These are phyloP conservation scores for Didymella lethalis DNA, from an alignment of 2,329 filamentous ascomycete genomes.

Conservation along the genomic window DNA sequence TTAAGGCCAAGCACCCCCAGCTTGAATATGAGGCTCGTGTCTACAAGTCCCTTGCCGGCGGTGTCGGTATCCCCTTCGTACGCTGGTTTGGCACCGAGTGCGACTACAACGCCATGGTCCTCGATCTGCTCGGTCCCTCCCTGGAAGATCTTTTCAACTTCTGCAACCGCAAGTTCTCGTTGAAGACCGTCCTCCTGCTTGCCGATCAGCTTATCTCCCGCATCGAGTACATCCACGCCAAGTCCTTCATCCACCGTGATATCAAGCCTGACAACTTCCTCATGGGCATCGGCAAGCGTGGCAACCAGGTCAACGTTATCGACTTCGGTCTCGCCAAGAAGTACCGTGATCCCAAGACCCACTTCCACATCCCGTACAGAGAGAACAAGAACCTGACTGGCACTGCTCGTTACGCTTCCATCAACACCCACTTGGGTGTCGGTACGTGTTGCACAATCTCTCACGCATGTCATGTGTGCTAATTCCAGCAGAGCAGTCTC, in stretches of 20 bases:
- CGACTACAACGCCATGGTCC: constrained; percentile 99
- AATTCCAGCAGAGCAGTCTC: constrained; percentile 79
- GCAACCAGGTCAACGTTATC: constrained; percentile 99
- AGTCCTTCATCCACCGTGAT: constrained; percentile 99
- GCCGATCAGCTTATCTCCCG: constrained; percentile 98
- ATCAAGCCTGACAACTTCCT: constrained; percentile 99
- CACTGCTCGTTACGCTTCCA: constrained; percentile 96
- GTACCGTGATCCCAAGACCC: constrained; percentile 99
- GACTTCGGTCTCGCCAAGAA: constrained; percentile 99
- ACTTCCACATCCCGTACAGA: constrained; percentile 99
- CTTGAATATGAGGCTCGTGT: constrained; percentile 98
- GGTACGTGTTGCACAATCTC: constrained; percentile 59
- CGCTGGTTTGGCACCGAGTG: constrained; percentile 99
- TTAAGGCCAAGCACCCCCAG: constrained; percentile 99
- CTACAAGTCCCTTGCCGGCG: constrained; percentile 86
- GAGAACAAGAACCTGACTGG: constrained; percentile 99
- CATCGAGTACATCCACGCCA: constrained; percentile 99
- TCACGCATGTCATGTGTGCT: constrained; percentile 15
- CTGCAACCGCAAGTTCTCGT: constrained; percentile 99
- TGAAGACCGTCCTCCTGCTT: constrained; percentile 96
- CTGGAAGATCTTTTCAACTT: constrained; percentile 99
- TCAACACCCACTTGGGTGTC: constrained; percentile 98
- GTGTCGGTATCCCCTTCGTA: constrained; percentile 97
- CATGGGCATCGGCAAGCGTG: constrained; percentile 98
- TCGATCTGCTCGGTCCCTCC: constrained; percentile 93